A percentile compares a stretch with the other conserved stretches of the same genome.
Conservation (phyloP, 768 basidiomycete genomes). For the Boletus patriciae region DNA sequence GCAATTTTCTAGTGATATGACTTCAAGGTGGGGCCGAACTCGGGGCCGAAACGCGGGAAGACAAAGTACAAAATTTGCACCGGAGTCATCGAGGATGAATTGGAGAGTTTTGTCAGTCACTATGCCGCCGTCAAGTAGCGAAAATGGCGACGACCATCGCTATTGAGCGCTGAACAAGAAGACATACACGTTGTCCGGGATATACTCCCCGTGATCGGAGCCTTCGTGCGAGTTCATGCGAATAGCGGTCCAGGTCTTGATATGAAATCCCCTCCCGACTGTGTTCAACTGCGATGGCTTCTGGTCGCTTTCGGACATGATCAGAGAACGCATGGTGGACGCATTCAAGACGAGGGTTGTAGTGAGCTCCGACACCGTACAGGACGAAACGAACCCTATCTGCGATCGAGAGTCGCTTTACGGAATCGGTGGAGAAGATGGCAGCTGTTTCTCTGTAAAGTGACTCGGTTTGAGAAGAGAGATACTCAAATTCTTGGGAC, state of each 20-base stretch:
- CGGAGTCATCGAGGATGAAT: neutral
- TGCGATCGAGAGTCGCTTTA: neutral
- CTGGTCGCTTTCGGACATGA: neutral
- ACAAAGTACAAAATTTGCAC: neutral
- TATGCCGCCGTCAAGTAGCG: neutral
- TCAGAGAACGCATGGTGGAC: neutral
- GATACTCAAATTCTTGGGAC: neutral
- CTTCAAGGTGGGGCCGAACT: neutral
- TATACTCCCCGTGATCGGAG: neutral
- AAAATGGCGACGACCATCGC: neutral
- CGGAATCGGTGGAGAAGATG: neutral
- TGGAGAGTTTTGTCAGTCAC: neutral
- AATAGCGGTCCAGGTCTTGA: neutral
- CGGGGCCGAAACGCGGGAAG: neutral
- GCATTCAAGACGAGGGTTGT: neutral
- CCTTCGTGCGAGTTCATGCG: neutral
- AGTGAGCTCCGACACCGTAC: neutral
- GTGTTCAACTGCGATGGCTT: neutral
- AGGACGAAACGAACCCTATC: conserved; percentile 2
- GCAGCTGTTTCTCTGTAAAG: neutral
- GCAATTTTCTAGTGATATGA: neutral
- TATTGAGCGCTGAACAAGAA: neutral
- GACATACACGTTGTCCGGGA: neutral
- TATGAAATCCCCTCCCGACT: neutral
- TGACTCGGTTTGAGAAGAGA: neutral